These are phyloP conservation scores for Sodiomyces alkalinus DNA, from an alignment of 2,329 filamentous ascomycete species.

Conservation along the genomic window DNA sequence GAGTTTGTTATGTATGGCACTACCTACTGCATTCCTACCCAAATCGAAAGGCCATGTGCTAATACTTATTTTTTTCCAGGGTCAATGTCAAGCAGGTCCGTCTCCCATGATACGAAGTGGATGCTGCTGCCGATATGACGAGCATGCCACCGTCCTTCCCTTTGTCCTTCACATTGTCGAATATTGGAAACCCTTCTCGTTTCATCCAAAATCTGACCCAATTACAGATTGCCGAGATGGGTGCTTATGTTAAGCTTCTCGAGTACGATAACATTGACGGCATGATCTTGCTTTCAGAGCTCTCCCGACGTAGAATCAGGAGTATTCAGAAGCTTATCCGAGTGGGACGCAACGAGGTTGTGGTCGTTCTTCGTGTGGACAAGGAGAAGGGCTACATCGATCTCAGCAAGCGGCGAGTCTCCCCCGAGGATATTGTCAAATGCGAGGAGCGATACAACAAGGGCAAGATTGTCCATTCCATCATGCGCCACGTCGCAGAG, in stretches of 20 bases:
- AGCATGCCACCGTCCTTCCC: too few species aligned
- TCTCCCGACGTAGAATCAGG: slow-evolving; percentile 94
- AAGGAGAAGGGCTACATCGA: slow-evolving; percentile 99
- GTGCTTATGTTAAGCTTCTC: slow-evolving; percentile 96
- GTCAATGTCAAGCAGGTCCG: slow-evolving; percentile 95
- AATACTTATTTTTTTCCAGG: slow-evolving; percentile 1
- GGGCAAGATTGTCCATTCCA: slow-evolving; percentile 98
- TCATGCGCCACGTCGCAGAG: slow-evolving; percentile 97
- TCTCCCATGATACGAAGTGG: slow-evolving; percentile 5
- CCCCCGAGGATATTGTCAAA: slow-evolving; percentile 92
- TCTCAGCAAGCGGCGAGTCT: slow-evolving; percentile 95
- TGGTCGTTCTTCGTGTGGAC: slow-evolving; percentile 95
- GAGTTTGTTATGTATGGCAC: slow-evolving; percentile 82
- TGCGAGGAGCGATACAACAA: slow-evolving; percentile 99
- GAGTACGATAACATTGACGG: slow-evolving; percentile 99
- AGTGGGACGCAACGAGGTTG: slow-evolving; percentile 94
- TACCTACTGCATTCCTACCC: too few species aligned
- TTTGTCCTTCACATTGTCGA: too few species aligned
- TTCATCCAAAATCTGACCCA: slow-evolving; percentile 10
- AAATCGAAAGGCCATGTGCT: slow-evolving; percentile 1
- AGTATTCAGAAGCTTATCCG: slow-evolving; percentile 98
- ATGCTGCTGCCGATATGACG: too few species aligned
- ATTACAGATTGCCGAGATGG: slow-evolving; percentile 91
- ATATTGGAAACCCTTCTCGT: too few species aligned
- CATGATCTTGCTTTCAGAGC: slow-evolving; percentile 97